phyloP scores from a whole-genome alignment of 2,329 filamentous ascomycete genomes.

The Scedosporium apiospermum region DNA sequence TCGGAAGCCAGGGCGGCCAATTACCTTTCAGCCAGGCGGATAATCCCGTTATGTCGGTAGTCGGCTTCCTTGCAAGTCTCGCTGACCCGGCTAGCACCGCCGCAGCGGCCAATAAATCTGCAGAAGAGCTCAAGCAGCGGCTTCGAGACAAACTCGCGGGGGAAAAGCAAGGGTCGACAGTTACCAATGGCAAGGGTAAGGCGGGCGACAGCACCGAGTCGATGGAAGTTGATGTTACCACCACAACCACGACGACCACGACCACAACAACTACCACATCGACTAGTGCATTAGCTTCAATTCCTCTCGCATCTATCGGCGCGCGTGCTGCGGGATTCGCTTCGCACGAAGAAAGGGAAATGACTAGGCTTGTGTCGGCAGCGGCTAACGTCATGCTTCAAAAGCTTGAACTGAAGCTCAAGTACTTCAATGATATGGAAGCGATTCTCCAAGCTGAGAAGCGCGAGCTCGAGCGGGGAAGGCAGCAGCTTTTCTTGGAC shows the following conservation, averaged over 20 bases:
- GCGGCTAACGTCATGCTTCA: slow-evolving; percentile 90
- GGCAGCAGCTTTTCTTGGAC: slow-evolving; percentile 90
- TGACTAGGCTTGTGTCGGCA: slow-evolving; percentile 85
- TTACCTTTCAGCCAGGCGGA: slow-evolving; percentile 87
- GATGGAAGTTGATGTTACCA: slow-evolving; percentile 55
- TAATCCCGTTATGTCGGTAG: slow-evolving; percentile 93
- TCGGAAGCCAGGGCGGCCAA: slow-evolving; percentile 66
- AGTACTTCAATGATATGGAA: slow-evolving; percentile 96
- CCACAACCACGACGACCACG: slow-evolving; percentile 39
- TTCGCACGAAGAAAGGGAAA: slow-evolving; percentile 92
- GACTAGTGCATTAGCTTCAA: slow-evolving; percentile 52
- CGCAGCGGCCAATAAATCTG: slow-evolving; percentile 78
- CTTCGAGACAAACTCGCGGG: slow-evolving; percentile 70
- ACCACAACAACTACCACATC: slow-evolving; percentile 38
- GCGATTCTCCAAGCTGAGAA: slow-evolving; percentile 84
- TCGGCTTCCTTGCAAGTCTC: slow-evolving; percentile 85
- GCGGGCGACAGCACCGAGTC: slow-evolving; percentile 45
- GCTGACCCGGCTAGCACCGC: slow-evolving; percentile 86
- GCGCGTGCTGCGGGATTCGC: slow-evolving; percentile 80
- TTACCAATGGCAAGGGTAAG: slow-evolving; percentile 48
- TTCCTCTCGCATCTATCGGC: slow-evolving; percentile 78
- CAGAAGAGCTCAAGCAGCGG: slow-evolving; percentile 73
- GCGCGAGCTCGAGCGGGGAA: slow-evolving; percentile 80
- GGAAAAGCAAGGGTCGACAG: slow-evolving; percentile 23
- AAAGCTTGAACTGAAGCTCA: slow-evolving; percentile 90